These are phyloP conservation scores for Coprinopsis sp. DNA, from an alignment of 768 basidiomycete species.

Conservation along the genomic window DNA sequence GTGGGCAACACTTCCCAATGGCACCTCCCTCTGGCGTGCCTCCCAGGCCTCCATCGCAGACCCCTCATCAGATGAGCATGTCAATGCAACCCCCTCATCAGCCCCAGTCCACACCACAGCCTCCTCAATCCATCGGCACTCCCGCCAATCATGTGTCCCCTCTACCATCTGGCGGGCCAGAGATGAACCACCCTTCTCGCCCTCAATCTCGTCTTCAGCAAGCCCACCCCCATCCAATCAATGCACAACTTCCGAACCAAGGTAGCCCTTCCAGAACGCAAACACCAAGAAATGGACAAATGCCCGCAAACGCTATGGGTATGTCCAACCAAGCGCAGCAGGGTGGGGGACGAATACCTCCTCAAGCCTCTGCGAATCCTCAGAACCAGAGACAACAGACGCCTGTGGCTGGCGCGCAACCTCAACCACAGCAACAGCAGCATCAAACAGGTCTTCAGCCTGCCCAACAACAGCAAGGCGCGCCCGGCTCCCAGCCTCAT, in stretches of 20 bases:
- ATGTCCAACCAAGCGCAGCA: too few relatives aligned
- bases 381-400: not conserved
- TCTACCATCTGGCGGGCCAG: too few relatives aligned
- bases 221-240: slow-evolving; percentile 10
- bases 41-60: slow-evolving; percentile 41
- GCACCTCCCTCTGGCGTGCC: slow-evolving; percentile 30
- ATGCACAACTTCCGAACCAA: not conserved
- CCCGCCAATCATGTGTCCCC: too few relatives aligned
- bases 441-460: slow-evolving; percentile 23
- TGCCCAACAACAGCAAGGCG: slow-evolving; percentile 7
- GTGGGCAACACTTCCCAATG: slow-evolving; percentile 28
- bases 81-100: too few relatives aligned
- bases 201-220: slow-evolving; percentile 15
- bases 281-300: not conserved
- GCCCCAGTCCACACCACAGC: too few relatives aligned
- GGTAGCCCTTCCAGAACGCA: not conserved
- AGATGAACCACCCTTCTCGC: slow-evolving; percentile 25
- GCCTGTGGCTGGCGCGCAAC: not conserved
- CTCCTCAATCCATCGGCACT: too few relatives aligned
- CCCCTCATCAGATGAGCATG: slow-evolving; percentile 25
- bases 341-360: not conserved
- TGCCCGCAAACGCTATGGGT: too few relatives aligned
- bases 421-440: slow-evolving; percentile 20
- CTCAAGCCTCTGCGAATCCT: not conserved
- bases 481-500: not conserved